phyloP scores from a whole-genome alignment of 139 green algal species.

The Chlamydomonas incerta region DNA sequence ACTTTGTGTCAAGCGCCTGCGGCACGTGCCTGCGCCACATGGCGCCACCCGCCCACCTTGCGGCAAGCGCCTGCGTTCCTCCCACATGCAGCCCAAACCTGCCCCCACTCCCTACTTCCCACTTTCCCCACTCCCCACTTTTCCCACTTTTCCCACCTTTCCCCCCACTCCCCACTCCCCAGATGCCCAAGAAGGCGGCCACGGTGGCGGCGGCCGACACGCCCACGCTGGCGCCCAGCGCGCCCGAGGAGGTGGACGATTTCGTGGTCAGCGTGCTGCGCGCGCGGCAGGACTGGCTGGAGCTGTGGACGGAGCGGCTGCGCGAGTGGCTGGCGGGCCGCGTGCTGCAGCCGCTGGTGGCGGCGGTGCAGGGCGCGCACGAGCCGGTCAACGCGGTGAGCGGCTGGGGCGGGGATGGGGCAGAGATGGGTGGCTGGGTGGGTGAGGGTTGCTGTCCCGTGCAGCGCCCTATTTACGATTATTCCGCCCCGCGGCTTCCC shows the following conservation, averaged over 20 bases:
- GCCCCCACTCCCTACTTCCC: not conserved
- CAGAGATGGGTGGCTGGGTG: too few relatives aligned
- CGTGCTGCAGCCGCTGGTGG: constrained; percentile 74
- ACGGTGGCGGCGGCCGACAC: constrained; percentile 10
- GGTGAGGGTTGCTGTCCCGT: not conserved
- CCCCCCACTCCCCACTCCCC: not conserved
- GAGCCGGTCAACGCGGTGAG: constrained; percentile 47
- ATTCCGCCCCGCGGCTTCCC: too few relatives aligned
- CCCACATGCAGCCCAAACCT: too few relatives aligned
- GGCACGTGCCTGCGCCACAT: too few relatives aligned
- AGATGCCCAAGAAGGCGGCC: constrained; percentile 48
- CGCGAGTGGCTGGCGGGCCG: constrained; percentile 74
- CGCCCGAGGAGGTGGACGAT: constrained; percentile 42
- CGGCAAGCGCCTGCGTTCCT: too few relatives aligned
- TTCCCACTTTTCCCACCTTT: not conserved
- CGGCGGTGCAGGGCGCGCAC: constrained; percentile 54
- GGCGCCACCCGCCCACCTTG: too few relatives aligned
- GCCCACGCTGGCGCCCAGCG: constrained; percentile 15
- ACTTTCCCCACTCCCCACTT: not conserved
- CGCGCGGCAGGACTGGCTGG: constrained; percentile 48
- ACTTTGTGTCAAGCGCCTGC: too few relatives aligned
- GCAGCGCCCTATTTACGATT: not conserved
- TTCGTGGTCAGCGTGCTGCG: constrained; percentile 43
- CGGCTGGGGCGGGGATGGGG: not conserved
- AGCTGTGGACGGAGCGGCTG: constrained; percentile 73